Percentiles rank a stretch among this genome's conserved stretches.
Conservation (phyloP, 495 filamentous ascomycete species). For the Talaromyces adpressus region DNA sequence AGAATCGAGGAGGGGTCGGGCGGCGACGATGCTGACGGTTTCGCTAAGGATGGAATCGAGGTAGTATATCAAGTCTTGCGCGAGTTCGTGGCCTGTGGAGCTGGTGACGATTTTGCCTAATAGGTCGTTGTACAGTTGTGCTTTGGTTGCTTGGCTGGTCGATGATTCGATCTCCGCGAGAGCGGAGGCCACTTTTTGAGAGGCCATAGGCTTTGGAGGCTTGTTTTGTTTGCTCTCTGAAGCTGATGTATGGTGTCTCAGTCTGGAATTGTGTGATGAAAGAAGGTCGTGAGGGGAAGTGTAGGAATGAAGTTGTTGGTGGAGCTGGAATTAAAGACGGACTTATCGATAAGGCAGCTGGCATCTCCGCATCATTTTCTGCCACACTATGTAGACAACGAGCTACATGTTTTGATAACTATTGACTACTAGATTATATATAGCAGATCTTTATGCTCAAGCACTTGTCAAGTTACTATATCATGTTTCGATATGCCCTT, state of each 20-base stretch:
- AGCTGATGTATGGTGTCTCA: background rate
- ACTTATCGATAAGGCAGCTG: conserved; percentile 4
- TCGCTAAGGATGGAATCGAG: conserved; percentile 61
- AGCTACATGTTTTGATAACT: background rate
- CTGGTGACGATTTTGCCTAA: conserved; percentile 54
- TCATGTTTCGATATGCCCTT: background rate
- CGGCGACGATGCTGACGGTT: conserved; percentile 65
- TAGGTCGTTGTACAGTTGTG: conserved; percentile 57
- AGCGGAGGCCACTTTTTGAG: conserved; percentile 47
- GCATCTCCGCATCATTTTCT: background rate
- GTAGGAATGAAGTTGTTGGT: background rate
- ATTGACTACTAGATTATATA: background rate
- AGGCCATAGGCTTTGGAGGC: conserved; percentile 40
- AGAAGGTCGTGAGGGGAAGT: background rate
- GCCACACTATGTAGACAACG: background rate
- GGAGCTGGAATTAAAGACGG: background rate
- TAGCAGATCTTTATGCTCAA: background rate
- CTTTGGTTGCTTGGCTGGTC: conserved; percentile 44
- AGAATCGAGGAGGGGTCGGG: conserved; percentile 60
- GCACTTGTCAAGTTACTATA: background rate
- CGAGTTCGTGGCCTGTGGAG: conserved; percentile 46
- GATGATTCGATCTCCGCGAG: conserved; percentile 48
- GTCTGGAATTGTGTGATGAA: background rate
- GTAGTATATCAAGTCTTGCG: conserved; percentile 62
- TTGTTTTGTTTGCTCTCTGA: background rate